Evolutionary conservation across 2,329 filamentous ascomycete genomes (phyloP).

Genomic region (Cladosporium cucumerinum): DNA sequence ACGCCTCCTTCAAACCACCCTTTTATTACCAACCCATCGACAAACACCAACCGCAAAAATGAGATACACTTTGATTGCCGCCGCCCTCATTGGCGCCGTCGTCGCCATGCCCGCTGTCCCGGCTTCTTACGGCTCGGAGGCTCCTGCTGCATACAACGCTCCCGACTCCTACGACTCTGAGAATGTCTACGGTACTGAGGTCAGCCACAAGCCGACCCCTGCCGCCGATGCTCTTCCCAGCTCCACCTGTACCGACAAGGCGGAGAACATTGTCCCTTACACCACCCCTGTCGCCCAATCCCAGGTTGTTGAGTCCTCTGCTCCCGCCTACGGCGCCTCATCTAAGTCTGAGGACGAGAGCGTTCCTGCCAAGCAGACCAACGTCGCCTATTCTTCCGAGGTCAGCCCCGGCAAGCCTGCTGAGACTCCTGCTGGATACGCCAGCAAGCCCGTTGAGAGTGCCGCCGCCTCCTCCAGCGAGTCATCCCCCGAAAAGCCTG

Average conservation of each 20-base stretch:
- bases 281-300: constrained; percentile 1
- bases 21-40: constrained; percentile 1
- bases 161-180: constrained; percentile 11
- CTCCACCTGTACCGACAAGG: constrained; percentile 14
- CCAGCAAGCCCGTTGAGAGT: background rate
- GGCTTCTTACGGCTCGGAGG: constrained; percentile 7
- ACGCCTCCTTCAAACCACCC: constrained; percentile 1
- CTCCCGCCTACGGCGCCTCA: constrained; percentile 4
- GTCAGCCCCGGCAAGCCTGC: background rate
- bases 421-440: constrained; percentile 6
- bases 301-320: background rate
- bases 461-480: background rate
- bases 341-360: background rate
- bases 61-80: constrained; percentile 19
- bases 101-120: constrained; percentile 18
- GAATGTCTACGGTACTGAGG: constrained; percentile 19
- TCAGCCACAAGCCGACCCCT: constrained; percentile 14
- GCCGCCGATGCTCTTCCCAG: constrained; percentile 5
- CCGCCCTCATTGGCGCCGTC: constrained; percentile 20
- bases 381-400: background rate
- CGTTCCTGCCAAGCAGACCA: background rate
- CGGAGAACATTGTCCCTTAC: constrained; percentile 9
- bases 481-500: background rate
- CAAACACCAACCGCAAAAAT: constrained; percentile 18
- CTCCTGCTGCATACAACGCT: constrained; percentile 10